Conservation (phyloP, 257 asterid species). For the Capsicum pubescens region DNA sequence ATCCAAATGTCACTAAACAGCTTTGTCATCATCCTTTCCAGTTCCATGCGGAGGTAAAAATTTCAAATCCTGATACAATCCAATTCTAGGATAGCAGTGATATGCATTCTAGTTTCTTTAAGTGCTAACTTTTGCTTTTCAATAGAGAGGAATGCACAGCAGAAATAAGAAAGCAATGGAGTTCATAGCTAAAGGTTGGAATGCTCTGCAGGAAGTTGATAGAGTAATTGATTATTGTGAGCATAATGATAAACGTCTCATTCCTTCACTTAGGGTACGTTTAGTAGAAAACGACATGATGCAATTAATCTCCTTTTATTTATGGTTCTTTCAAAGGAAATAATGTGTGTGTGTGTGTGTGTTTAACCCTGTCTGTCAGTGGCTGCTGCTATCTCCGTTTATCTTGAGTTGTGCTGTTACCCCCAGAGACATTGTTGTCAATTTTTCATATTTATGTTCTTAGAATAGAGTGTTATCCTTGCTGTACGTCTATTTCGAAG, state of each 20-base stretch:
- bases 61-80: background rate
- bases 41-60: slow-evolving; percentile 50
- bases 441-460: background rate
- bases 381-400: background rate
- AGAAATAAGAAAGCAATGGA: slow-evolving; percentile 91
- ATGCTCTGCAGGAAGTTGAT: slow-evolving; percentile 88
- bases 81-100: background rate
- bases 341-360: background rate
- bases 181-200: slow-evolving; percentile 86
- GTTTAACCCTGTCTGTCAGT: background rate
- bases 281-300: slow-evolving; percentile 25
- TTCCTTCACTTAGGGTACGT: slow-evolving; percentile 73
- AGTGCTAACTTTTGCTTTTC: slow-evolving; percentile 25
- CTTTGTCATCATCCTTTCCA: slow-evolving; percentile 37
- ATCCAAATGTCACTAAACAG: slow-evolving; percentile 21
- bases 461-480: slow-evolving; percentile 15
- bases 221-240: slow-evolving; percentile 89
- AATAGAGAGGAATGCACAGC: slow-evolving; percentile 78
- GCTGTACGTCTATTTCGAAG: background rate
- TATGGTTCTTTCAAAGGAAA: background rate
- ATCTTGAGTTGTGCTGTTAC: background rate
- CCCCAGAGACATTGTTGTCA: background rate
- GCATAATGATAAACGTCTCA: slow-evolving; percentile 76
- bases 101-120: slow-evolving; percentile 2
- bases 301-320: background rate